Evolutionary conservation across 805 yeast species (phyloP).

Genomic region (Blastobotrys robertii): DNA sequence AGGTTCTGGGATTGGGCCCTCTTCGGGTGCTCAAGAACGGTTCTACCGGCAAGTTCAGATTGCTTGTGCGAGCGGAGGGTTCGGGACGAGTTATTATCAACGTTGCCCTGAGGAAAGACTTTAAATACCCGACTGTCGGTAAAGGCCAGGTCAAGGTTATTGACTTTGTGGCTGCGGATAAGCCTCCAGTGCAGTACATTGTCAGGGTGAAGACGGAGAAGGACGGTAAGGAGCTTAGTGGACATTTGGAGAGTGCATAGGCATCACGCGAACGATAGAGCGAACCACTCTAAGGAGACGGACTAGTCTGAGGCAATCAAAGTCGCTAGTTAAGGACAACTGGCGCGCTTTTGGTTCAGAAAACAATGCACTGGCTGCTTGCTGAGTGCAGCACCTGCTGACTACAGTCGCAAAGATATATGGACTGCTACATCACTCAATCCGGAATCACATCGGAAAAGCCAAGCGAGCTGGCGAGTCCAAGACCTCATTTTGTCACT

Average conservation of each 20-base stretch:
- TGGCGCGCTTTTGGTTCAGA: too few species aligned
- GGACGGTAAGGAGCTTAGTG: conserved; percentile 47
- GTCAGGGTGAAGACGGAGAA: conserved; percentile 67
- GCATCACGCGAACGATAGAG: too few species aligned
- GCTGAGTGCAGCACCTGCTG: too few species aligned
- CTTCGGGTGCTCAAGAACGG: conserved; percentile 59
- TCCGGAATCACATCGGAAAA: too few species aligned
- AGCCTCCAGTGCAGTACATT: conserved; percentile 55
- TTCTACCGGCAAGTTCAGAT: conserved; percentile 52
- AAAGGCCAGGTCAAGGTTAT: conserved; percentile 63
- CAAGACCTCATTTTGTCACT: too few species aligned
- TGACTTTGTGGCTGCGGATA: conserved; percentile 40
- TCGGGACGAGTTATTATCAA: conserved; percentile 72
- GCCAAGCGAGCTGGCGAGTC: too few species aligned
- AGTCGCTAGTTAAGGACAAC: too few species aligned
- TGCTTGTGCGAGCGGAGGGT: conserved; percentile 82
- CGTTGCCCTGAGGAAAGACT: conserved; percentile 44
- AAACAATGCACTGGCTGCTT: too few species aligned
- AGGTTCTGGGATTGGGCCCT: conserved; percentile 63
- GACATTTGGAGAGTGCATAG: conserved; percentile 1
- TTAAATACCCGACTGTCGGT: conserved; percentile 52
- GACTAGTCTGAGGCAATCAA: too few species aligned
- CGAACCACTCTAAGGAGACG: too few species aligned
- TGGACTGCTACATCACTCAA: too few species aligned
- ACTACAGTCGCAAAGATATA: too few species aligned